phyloP scores from a whole-genome alignment of 495 filamentous ascomycete genomes.

The Neurospora sp. region DNA sequence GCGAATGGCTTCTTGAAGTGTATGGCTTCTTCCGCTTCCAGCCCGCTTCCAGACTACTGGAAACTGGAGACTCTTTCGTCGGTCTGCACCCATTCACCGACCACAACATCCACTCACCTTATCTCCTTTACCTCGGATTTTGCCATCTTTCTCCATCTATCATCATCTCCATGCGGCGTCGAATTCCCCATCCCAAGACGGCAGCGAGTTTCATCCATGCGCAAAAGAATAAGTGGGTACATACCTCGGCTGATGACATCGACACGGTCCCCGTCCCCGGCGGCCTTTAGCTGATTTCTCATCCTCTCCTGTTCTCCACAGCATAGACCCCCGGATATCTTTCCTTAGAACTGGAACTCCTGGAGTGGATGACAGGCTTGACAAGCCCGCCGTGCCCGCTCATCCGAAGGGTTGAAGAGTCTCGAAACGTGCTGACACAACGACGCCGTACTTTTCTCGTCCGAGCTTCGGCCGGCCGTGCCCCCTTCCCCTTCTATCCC shows the following conservation, averaged over 20 bases:
- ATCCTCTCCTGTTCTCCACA: not conserved
- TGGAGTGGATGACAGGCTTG: not conserved
- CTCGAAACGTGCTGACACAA: not conserved
- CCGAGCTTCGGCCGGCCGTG: not conserved
- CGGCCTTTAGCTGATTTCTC: not conserved
- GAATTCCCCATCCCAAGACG: not conserved
- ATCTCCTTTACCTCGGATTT: not conserved
- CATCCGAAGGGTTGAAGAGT: not conserved
- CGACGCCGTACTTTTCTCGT: not conserved
- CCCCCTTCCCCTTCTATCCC: not conserved
- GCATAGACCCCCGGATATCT: not conserved
- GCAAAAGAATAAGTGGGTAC: not conserved
- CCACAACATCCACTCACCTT: too few species aligned
- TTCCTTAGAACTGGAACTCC: not conserved
- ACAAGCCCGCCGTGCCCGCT: not conserved
- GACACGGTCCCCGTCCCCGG: too few species aligned
- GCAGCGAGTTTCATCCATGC: not conserved
- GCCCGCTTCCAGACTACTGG: not conserved
- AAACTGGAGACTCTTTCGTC: not conserved
- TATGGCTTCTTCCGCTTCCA: not conserved
- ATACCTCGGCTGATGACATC: not conserved
- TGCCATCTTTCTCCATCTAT: not conserved
- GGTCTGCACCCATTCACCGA: too few species aligned
- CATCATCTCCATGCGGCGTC: not conserved
- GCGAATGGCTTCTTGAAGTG: not conserved